Percentiles rank a stretch among this genome's conserved stretches.
phyloP scores from a whole-genome alignment of 1,284 basidiomycete genomes.

The Ustilago hordei region DNA sequence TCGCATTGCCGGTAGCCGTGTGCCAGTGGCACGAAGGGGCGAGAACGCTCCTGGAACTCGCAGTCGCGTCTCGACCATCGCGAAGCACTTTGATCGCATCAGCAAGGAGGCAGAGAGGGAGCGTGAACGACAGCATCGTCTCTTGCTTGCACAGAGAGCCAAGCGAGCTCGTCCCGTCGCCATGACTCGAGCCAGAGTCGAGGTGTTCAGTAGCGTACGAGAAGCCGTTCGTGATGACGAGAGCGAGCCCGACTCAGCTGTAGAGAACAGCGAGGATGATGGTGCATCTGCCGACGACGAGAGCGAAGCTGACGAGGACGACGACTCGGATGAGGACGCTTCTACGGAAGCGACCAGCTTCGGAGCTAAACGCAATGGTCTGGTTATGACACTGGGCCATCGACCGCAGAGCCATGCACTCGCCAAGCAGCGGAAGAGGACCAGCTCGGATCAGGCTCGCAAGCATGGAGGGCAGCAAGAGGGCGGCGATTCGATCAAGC shows the following conservation, averaged over 20 bases:
- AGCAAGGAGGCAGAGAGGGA: conserved; percentile 73
- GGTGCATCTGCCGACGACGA: conserved; percentile 53
- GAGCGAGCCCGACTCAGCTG: conserved; percentile 50
- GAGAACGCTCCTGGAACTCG: conserved; percentile 50
- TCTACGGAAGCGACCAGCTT: conserved; percentile 20
- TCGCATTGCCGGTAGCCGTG: conserved; percentile 39
- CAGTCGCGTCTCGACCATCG: conserved; percentile 72
- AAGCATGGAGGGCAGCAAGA: conserved; percentile 2
- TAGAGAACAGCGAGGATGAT: conserved; percentile 45
- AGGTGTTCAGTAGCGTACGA: conserved; percentile 89
- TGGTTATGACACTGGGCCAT: conserved; percentile 7
- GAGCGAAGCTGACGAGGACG: conserved; percentile 52
- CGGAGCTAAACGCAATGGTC: conserved; percentile 10
- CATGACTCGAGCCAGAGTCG: conserved; percentile 86
- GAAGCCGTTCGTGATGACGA: conserved; percentile 89
- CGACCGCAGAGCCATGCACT: conserved; percentile 6
- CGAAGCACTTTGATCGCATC: conserved; percentile 73
- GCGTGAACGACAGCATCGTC: conserved; percentile 70
- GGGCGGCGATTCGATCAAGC: conserved; percentile 21
- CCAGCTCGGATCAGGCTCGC: not conserved
- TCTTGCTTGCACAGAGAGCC: conserved; percentile 55
- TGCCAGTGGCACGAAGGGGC: conserved; percentile 41
- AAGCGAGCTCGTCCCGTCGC: conserved; percentile 88
- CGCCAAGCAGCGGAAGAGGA: conserved; percentile 13
- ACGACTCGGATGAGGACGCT: conserved; percentile 46